Evolutionary conservation across 768 basidiomycete genomes (phyloP), one percentile per base, ranked within the genome.

Genomic region (Pleurotus platypus): DNA sequence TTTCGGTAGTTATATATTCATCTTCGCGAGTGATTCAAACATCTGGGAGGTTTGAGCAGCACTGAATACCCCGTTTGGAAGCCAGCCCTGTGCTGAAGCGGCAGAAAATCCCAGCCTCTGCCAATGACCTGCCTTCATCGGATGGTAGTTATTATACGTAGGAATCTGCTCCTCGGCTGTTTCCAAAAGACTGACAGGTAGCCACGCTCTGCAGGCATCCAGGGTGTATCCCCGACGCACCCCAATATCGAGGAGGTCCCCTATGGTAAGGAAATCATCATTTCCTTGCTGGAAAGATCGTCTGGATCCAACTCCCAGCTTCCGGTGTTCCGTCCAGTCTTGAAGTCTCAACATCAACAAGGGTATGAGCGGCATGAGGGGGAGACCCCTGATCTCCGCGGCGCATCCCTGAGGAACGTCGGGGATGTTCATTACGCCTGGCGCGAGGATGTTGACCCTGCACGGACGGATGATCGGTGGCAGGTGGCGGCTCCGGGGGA

Each of bases 391-490:
- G 12, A 16, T 22, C 20, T 20, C 46, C 18, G 20, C 46, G 38
- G 60, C 58, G 40, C 48, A 39, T 5, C 59, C 57, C 2, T 42
- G 18, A 13, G 61, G 58, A 26, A 62, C 57, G 18, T n/a, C 18
- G 13, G 61, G 61, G 15, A 62, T 62, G 40, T 58, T 48, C 16
- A 62, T 50, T 2, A 60, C 53, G 4, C 61, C 59, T 9, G 61
- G 61, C 35, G 60, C 49, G 13, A 60, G 57, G 3, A 62, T 35
- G 49, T 62, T 59, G 26, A 62, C 61, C 45, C 60, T 62, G 59
- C 49, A 51, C 27, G 27, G 27, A 30, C 27, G 27, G 9, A 30
- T 30, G 27, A 30, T 30, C 27, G 27, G 27, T 30, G 16, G 49
- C 11, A 9, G 30, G 16, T 51, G 49, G 16, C 4, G 24, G 38